These are phyloP conservation scores for Albugo laibachii DNA, from an alignment of 352 stramenopile genomes.

Conservation along the genomic window DNA sequence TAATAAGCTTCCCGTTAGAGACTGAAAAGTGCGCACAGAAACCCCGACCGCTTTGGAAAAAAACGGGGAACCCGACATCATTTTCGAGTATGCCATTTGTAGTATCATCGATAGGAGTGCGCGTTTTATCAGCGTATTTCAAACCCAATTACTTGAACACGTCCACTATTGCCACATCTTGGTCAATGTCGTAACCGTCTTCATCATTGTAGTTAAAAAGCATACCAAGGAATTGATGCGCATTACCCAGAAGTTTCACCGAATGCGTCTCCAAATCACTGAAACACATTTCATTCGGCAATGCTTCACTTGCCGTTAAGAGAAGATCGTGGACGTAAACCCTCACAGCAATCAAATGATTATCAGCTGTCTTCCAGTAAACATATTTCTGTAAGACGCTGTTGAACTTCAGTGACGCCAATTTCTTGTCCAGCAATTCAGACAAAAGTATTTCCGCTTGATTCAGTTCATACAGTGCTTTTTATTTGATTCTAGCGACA, in stretches of 20 bases:
- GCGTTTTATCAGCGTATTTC: too few relatives aligned
- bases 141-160: too few relatives aligned
- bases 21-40: too few relatives aligned
- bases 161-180: too few relatives aligned
- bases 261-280: slow-evolving; percentile 2
- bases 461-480: slow-evolving; percentile 7
- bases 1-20: too few relatives aligned
- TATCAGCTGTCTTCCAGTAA: slow-evolving; percentile 14
- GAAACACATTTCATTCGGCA: not conserved
- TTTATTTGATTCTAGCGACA: slow-evolving; percentile 5
- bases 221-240: slow-evolving; percentile 12
- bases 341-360: slow-evolving; percentile 10
- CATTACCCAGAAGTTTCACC: slow-evolving; percentile 10
- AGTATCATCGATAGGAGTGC: too few relatives aligned
- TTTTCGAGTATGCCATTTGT: too few relatives aligned
- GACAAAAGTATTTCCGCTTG: slow-evolving; percentile 13
- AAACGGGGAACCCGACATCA: too few relatives aligned
- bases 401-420: slow-evolving; percentile 6
- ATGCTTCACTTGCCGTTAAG: slow-evolving; percentile 1
- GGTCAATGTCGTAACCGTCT: slow-evolving; percentile 2
- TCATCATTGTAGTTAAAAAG: slow-evolving; percentile 3
- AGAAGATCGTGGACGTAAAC: slow-evolving; percentile 15
- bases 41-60: too few relatives aligned
- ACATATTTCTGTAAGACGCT: slow-evolving; percentile 10
- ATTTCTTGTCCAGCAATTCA: slow-evolving; percentile 4